Evolutionary conservation across 2,329 filamentous ascomycete species (phyloP).

Genomic region (Colletotrichum simmondsii): DNA sequence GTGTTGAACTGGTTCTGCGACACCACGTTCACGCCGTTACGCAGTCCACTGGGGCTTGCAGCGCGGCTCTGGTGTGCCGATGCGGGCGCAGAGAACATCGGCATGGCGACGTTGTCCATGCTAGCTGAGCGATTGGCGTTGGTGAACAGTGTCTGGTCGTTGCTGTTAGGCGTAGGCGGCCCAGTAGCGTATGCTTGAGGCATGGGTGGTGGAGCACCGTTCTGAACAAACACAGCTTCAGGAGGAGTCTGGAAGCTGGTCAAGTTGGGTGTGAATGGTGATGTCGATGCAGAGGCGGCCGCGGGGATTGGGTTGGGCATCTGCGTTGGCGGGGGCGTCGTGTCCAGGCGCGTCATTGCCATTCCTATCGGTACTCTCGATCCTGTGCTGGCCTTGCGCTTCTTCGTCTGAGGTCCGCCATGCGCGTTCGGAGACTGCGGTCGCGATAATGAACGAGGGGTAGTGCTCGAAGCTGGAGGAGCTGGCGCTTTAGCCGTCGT

Average conservation of each 20-base stretch:
- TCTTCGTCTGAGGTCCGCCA: constrained; percentile 77
- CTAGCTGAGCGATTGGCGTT: constrained; percentile 69
- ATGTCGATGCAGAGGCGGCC: constrained; percentile 55
- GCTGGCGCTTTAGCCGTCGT: constrained; percentile 42
- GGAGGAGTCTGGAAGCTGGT: constrained; percentile 53
- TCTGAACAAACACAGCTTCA: constrained; percentile 46
- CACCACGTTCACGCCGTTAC: constrained; percentile 56
- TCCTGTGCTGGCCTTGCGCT: constrained; percentile 78
- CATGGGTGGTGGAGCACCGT: constrained; percentile 33
- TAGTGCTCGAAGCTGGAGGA: constrained; percentile 6
- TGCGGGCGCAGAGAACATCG: constrained; percentile 76
- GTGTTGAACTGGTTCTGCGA: constrained; percentile 57
- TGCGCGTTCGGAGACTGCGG: constrained; percentile 77
- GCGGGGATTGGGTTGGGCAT: constrained; percentile 51
- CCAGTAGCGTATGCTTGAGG: constrained; percentile 58
- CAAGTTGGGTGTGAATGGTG: constrained; percentile 64
- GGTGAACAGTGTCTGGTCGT: constrained; percentile 68
- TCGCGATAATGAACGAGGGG: constrained; percentile 64
- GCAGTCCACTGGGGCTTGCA: constrained; percentile 73
- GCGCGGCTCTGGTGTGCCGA: constrained; percentile 82
- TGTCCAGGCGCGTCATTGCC: constrained; percentile 85
- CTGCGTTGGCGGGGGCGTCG: constrained; percentile 54
- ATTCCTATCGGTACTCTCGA: constrained; percentile 79
- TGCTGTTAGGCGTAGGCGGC: constrained; percentile 74
- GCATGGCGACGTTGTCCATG: constrained; percentile 72